Evolutionary conservation across 2,329 filamentous ascomycete genomes (phyloP), one percentile per base, ranked within the genome.

Genomic region (Penicillium sp.): DNA sequence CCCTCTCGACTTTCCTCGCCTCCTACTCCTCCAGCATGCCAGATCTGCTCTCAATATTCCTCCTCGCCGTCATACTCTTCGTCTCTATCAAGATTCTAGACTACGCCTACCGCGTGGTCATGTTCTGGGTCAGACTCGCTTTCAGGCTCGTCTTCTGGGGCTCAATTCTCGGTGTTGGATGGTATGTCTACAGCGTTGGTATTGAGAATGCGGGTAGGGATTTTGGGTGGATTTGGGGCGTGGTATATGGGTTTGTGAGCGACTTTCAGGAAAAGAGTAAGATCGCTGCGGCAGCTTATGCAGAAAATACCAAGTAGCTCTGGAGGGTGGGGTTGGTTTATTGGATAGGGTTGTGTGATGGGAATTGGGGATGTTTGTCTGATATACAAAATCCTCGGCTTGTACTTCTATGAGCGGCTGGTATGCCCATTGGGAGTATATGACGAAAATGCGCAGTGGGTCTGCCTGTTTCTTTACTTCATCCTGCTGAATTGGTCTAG

Each of bases 111-210:
- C 83, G 90, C 57, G 76, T 90, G 19, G 79, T 96, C 55, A 77
- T 91, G 68, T 95, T 87, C 77, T 91, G 90, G 85, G 83, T 91
- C 50, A 78, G 82, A n/a, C 69, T 96, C 53, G 79, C 80, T 11
- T 71, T 90, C 60, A 76, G 82, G 25, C 62, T 91, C 40, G 71
- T 83, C 1, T 84, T 91, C 60, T 94, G 86, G 84, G 82, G 81
- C 1, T 70, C 77, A 2, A 62, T 92, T 2, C 75, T 80, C 5
- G 78, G 80, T 0, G 40, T 85, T 0, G 78, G 79, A 0, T 76
- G 85, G 17, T 79, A 81, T 57, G 78, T 88, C 4, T 88, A 82
- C 58, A 62, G 55, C 19, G 65, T 69, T 11, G 75, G 75, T 0
- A 50, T 65, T 48, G 71, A 72, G 47, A 68, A 65, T 49, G 68